Base-by-base conservation (phyloP, 108 stramenopile species). In the Skeletonema potamos region DNA sequence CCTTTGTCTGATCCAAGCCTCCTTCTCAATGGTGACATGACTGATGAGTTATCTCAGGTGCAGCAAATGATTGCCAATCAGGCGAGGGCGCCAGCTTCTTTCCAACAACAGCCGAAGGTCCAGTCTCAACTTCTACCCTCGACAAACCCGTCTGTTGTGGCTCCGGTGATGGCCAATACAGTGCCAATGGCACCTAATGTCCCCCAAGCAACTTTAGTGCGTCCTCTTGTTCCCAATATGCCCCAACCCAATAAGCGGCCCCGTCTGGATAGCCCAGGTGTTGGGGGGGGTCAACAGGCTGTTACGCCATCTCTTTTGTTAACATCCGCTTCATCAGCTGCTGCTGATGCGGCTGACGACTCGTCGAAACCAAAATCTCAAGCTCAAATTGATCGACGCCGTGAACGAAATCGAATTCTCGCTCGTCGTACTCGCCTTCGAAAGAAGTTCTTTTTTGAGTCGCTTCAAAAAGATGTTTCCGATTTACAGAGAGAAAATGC, bases 361-460 rank as follows among this genome's bases (percentile, higher is more conserved):
- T 32, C 36, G 0, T 51, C 48, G 22, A 51, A 82, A 46, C 84
- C 83, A 68, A 95, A 95, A 72, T 79, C 88, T 26, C 94, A 92
- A 68, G 92, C 90, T 59, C 94, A 95, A 78, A 85, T 92, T 51
- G 92, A 94, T 71, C 89, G 95, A 46, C 76, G 96, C 17, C 80
- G 96, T 22, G 98, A 99, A 62, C 83, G 97, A 56, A 98, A 99
- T 73, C 94, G 98, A 8, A 95, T 97, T 62, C 86, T 97, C 22
- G 98, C 98, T 13, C 84, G 95, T 15, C 89, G 97, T 12, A 97
- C 96, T 11, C 94, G 98, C 13, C 89, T 99, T 32, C 90, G 97
- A 17, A 99, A 99, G 74, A 98, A 98, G 85, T 97, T 97, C 79
- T 95, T 99, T 71, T 95, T 99, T 62, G 97, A 99, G 74, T 86